Evolutionary conservation across 2,329 filamentous ascomycete genomes (phyloP).

Genomic region (Cercospora canescens): DNA sequence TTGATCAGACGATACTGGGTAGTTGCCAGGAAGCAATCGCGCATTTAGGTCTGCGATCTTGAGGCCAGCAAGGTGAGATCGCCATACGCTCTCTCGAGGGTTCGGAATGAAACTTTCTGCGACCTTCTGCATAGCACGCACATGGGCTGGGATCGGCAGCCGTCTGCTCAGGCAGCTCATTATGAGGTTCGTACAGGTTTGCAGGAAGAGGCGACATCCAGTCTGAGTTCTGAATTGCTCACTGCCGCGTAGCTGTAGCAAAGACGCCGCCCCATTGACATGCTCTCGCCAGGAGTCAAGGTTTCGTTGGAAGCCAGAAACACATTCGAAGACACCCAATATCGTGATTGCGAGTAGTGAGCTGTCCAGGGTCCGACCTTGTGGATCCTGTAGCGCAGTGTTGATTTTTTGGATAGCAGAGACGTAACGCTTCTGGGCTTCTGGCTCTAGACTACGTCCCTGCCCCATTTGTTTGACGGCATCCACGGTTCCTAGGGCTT

Average conservation of each 20-base stretch:
- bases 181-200: constrained; percentile 18
- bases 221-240: constrained; percentile 19
- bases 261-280: constrained; percentile 19
- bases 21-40: constrained; percentile 18
- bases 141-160: constrained; percentile 18
- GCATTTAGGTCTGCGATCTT: constrained; percentile 16
- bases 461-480: constrained; percentile 11
- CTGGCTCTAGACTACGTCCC: constrained; percentile 2
- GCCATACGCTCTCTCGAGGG: constrained; percentile 16
- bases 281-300: constrained; percentile 54
- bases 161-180: constrained; percentile 18
- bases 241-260: constrained; percentile 17
- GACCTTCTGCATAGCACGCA: constrained; percentile 12
- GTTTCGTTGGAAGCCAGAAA: constrained; percentile 63
- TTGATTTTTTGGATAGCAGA: constrained; percentile 16
- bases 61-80: constrained; percentile 14
- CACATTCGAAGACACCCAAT: constrained; percentile 62
- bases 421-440: constrained; percentile 18
- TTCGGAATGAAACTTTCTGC: constrained; percentile 16
- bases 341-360: constrained; percentile 51
- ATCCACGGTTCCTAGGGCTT: constrained; percentile 15
- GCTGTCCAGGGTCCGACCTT: constrained; percentile 14
- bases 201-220: constrained; percentile 17
- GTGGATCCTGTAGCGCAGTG: constrained; percentile 10
- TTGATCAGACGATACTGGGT: constrained; percentile 5